phyloP scores from a whole-genome alignment of 371 early-diverging fungal genomes.

The Mortierella sp. region DNA sequence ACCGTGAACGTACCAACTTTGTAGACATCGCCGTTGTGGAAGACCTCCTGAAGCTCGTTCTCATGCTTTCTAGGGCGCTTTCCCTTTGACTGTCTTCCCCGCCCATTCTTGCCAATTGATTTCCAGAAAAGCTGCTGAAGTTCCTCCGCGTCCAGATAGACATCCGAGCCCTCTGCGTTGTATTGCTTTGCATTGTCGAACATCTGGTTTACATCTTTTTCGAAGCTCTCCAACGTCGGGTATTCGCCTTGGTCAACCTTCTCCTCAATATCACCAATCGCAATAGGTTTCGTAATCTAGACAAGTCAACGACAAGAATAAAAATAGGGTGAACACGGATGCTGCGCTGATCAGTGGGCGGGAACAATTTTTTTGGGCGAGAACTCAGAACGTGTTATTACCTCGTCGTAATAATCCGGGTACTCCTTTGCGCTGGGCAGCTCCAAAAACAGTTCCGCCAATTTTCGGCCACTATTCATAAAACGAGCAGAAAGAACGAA shows the following conservation, averaged over 20 bases:
- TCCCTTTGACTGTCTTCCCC: constrained; percentile 23
- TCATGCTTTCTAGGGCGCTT: constrained; percentile 34
- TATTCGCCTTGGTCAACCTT: constrained; percentile 69
- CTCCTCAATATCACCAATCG: constrained; percentile 48
- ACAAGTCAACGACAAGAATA: neutral
- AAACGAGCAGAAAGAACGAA: neutral
- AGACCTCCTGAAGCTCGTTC: constrained; percentile 33
- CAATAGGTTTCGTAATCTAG: constrained; percentile 51
- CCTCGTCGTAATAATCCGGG: constrained; percentile 93
- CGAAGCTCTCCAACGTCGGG: constrained; percentile 67
- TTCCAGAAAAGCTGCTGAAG: constrained; percentile 63
- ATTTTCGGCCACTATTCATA: constrained; percentile 67
- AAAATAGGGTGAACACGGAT: neutral
- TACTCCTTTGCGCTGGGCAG: constrained; percentile 84
- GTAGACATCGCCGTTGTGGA: constrained; percentile 25
- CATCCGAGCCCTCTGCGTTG: constrained; percentile 83
- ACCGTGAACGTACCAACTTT: constrained; percentile 32
- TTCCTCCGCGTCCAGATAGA: constrained; percentile 80
- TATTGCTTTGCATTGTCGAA: constrained; percentile 85
- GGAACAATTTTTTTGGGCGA: neutral
- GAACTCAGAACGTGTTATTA: constrained; percentile 47
- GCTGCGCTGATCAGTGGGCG: neutral
- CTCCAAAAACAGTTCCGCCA: constrained; percentile 83
- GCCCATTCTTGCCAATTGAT: constrained; percentile 44
- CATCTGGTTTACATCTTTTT: constrained; percentile 80